Conservation (phyloP, 768 basidiomycete genomes). For the Baorangia bicolor region DNA sequence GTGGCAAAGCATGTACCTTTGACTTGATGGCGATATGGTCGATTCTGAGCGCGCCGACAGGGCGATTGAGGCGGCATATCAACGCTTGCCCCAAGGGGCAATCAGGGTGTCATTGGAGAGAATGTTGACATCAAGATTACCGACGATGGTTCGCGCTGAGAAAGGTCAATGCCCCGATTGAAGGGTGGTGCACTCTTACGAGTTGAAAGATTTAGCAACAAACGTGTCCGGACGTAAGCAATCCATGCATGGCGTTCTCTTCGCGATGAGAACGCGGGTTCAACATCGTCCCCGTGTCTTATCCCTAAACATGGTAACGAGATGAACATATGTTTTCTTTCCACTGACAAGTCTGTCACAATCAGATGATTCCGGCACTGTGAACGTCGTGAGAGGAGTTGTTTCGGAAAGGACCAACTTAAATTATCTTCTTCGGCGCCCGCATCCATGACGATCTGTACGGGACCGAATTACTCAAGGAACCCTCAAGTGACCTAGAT, state of each 20-base stretch:
- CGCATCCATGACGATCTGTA: background rate
- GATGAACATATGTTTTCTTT: background rate
- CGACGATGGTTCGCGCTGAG: background rate
- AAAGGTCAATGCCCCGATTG: background rate
- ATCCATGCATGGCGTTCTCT: background rate
- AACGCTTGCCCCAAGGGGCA: background rate
- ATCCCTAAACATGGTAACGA: background rate
- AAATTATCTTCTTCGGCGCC: background rate
- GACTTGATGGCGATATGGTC: background rate
- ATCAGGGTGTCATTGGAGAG: background rate
- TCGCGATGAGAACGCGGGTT: background rate
- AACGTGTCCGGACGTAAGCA: background rate
- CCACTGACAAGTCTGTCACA: background rate
- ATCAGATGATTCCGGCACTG: background rate
- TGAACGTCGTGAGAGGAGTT: background rate
- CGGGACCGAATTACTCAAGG: constrained; percentile 4
- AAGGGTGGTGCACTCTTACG: background rate
- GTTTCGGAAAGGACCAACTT: background rate
- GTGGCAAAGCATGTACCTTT: no score
- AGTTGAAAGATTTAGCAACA: background rate
- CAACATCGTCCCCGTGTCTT: background rate
- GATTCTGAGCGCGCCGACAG: background rate
- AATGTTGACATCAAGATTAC: background rate
- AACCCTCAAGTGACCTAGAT: background rate
- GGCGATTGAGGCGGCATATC: background rate